These are phyloP conservation scores for Lophiostoma macrostomum DNA, from an alignment of 495 filamentous ascomycete species.

Conservation along the genomic window DNA sequence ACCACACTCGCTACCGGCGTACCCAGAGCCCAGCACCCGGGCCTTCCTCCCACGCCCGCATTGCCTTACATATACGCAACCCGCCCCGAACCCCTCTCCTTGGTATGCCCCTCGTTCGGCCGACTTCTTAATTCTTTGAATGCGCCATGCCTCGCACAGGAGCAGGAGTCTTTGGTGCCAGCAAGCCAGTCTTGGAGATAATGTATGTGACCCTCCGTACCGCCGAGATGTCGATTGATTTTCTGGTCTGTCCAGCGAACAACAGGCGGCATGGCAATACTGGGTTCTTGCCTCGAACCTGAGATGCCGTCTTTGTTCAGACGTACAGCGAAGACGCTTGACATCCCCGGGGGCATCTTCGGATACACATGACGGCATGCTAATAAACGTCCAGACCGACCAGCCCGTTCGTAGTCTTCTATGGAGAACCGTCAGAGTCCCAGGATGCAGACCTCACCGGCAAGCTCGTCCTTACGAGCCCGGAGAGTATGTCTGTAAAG, in stretches of 20 bases:
- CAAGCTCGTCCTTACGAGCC: slow-evolving; percentile 38
- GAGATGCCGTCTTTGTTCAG: no score
- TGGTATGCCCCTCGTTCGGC: slow-evolving; percentile 7
- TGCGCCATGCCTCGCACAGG: slow-evolving; percentile 23
- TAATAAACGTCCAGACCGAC: slow-evolving; percentile 33
- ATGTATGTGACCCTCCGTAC: slow-evolving; percentile 16
- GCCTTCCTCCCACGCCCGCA: neutral
- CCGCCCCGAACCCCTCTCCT: neutral
- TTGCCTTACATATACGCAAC: slow-evolving; percentile 15
- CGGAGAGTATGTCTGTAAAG: slow-evolving; percentile 38
- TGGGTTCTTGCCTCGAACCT: no score
- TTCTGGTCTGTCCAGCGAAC: no score
- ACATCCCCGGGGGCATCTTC: no score
- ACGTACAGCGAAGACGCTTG: no score
- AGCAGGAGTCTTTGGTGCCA: slow-evolving; percentile 23
- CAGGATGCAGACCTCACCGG: slow-evolving; percentile 37
- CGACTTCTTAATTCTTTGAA: slow-evolving; percentile 8
- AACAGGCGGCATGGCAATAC: no score
- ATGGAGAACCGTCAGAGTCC: slow-evolving; percentile 39
- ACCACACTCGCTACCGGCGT: neutral
- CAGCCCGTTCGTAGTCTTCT: slow-evolving; percentile 41
- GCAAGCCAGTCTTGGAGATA: slow-evolving; percentile 35
- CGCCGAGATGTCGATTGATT: no score
- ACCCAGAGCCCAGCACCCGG: neutral
- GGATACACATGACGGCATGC: slow-evolving; percentile 1